A percentile compares a stretch with the other conserved stretches of the same genome.
These are phyloP conservation scores for Hebeloma cylindrosporum DNA, from an alignment of 768 basidiomycete species.

Conservation along the genomic window DNA sequence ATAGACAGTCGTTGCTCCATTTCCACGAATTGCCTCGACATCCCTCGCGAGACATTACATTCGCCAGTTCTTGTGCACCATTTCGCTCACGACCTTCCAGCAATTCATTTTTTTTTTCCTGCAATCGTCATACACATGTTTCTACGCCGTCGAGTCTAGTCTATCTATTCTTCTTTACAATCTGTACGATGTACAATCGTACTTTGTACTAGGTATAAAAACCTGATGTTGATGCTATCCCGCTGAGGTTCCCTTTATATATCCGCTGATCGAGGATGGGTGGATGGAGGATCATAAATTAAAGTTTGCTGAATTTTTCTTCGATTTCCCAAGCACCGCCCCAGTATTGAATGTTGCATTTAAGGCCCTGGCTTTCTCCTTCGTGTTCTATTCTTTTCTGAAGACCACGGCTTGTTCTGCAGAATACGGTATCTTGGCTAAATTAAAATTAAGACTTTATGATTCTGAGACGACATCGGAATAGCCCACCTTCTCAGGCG, in stretches of 20 bases:
- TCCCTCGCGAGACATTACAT: conserved; percentile 3
- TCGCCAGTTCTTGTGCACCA: conserved; percentile 8
- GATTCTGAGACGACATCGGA: neutral
- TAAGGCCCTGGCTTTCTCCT: conserved; percentile 61
- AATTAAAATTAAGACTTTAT: neutral
- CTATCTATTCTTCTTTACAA: conserved; percentile 15
- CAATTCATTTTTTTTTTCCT: conserved; percentile 17
- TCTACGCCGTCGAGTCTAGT: conserved; percentile 8
- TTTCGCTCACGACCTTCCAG: conserved; percentile 10
- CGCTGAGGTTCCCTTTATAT: conserved; percentile 21
- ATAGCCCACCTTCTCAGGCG: conserved; percentile 66
- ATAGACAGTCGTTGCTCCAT: conserved; percentile 33
- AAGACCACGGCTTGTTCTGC: conserved; percentile 75
- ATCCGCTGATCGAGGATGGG: conserved; percentile 23
- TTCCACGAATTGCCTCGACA: conserved; percentile 5
- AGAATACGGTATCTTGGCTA: conserved; percentile 83
- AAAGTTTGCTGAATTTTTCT: conserved; percentile 62
- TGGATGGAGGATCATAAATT: conserved; percentile 16
- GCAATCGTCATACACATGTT: conserved; percentile 16
- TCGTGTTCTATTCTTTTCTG: conserved; percentile 77
- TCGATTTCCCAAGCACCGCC: conserved; percentile 96
- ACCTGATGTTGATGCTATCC: conserved; percentile 21
- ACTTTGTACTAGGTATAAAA: conserved; percentile 19
- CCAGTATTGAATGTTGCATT: conserved; percentile 81
- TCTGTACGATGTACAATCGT: conserved; percentile 12